Evolutionary conservation across 805 yeast species (phyloP).

Genomic region (Priceomyces medius): DNA sequence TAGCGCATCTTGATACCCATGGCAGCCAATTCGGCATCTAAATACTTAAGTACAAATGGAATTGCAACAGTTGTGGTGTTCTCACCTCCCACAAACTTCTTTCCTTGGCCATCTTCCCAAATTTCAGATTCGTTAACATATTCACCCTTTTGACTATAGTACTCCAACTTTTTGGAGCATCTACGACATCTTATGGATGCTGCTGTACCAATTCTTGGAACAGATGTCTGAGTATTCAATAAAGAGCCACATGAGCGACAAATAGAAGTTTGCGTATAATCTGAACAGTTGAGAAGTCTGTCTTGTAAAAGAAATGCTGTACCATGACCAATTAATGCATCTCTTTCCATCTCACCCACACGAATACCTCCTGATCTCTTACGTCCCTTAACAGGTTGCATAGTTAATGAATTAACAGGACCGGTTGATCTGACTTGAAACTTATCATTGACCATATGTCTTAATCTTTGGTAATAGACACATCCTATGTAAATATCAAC

Average conservation of each 20-base stretch:
- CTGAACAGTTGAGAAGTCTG: slow-evolving; percentile 90
- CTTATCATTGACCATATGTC: slow-evolving; percentile 99
- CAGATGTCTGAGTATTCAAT: slow-evolving; percentile 83
- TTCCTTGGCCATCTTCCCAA: slow-evolving; percentile 98
- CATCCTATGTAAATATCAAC: slow-evolving; percentile 96
- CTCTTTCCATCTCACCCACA: slow-evolving; percentile 99
- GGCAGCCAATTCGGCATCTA: slow-evolving; percentile 93
- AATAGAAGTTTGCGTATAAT: slow-evolving; percentile 85
- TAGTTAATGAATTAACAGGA: slow-evolving; percentile 92
- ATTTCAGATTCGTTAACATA: slow-evolving; percentile 67
- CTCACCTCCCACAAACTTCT: slow-evolving; percentile 85
- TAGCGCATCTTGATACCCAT: slow-evolving; percentile 96
- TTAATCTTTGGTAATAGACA: slow-evolving; percentile 95
- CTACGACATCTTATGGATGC: slow-evolving; percentile 85
- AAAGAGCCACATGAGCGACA: slow-evolving; percentile 94
- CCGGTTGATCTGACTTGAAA: slow-evolving; percentile 99
- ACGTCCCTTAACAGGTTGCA: slow-evolving; percentile 99
- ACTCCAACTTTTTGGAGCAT: slow-evolving; percentile 74
- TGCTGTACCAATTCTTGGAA: slow-evolving; percentile 83
- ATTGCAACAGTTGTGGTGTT: slow-evolving; percentile 94
- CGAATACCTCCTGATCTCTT: slow-evolving; percentile 99
- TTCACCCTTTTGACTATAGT: slow-evolving; percentile 45
- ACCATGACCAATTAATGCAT: slow-evolving; percentile 98
- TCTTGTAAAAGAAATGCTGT: slow-evolving; percentile 93
- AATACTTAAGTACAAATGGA: slow-evolving; percentile 92